Evolutionary conservation across 2,329 filamentous ascomycete genomes (phyloP), one percentile per base, ranked within the genome.

Genomic region (Neofusicoccum ribis): DNA sequence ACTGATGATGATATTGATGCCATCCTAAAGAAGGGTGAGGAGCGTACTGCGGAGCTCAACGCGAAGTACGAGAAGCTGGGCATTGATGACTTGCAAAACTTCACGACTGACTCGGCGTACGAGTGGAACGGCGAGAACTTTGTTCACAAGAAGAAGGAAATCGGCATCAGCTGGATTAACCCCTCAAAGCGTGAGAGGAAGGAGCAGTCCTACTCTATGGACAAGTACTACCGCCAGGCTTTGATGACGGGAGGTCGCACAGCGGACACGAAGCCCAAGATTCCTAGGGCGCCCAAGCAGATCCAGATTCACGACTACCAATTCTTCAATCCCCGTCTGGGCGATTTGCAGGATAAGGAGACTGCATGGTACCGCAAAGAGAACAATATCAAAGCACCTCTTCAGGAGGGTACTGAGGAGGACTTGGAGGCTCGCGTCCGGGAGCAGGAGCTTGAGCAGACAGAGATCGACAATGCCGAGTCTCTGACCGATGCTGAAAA

Each of bases 121-220:
- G 95, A 98, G 75, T 99, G 96, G 96, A 99, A 99, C 69, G 95
- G 95, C 52, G 90, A 98, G 79, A 94, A 94, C 72, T 99, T 99
- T 76, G 91, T 93, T 62, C 87, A 89, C 17, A 81, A 80, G 74
- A 96, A 96, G 81, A 96, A 96, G 78, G 92, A 96, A 58, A 92
- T 97, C 68, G 92, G 92, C 56, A 86, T 97, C 69, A 93, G 84
- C 73, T 99, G 96, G 96, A 99, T 99, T 81, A 97, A 99, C 72
- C 96, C 95, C 2, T 89, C 94, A 15, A 99, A 99, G 84, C 93
- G 95, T 78, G 96, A 99, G 81, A 91, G 95, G 73, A 99, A 98
- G 78, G 94, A 98, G 74, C 93, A 97, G 76, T 93, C 92, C 5
- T 99, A 99, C 77, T 97, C 94, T 0, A 97, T 99, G 82, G 96